phyloP scores from a whole-genome alignment of 352 stramenopile genomes.

The Phytophthora boehmeriae region DNA sequence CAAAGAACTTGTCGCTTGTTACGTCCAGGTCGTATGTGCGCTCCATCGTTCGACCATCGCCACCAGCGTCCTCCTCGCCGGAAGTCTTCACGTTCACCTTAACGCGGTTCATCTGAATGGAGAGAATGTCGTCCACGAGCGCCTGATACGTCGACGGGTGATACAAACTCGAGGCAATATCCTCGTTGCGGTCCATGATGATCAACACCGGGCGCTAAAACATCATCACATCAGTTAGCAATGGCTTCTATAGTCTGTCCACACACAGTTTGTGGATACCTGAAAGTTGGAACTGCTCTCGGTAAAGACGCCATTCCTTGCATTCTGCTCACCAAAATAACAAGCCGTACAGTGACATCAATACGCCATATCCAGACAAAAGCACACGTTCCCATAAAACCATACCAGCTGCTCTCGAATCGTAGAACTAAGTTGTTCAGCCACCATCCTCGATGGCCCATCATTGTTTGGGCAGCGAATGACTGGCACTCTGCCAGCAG shows the following conservation, averaged over 20 bases:
- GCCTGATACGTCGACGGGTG: slow-evolving; percentile 95
- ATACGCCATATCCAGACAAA: too few relatives aligned
- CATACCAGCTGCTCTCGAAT: slow-evolving; percentile 81
- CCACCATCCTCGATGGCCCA: slow-evolving; percentile 96
- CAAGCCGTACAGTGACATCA: too few relatives aligned
- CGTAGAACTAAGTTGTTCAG: slow-evolving; percentile 90
- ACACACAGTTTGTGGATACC: slow-evolving; percentile 28
- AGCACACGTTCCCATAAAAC: neutral
- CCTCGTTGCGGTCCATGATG: slow-evolving; percentile 97
- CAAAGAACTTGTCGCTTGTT: slow-evolving; percentile 84
- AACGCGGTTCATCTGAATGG: slow-evolving; percentile 96
- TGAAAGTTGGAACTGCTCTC: slow-evolving; percentile 71
- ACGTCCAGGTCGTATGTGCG: slow-evolving; percentile 85
- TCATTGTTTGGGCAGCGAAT: slow-evolving; percentile 95
- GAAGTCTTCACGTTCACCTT: slow-evolving; percentile 88
- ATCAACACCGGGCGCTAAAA: slow-evolving; percentile 93
- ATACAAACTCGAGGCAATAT: slow-evolving; percentile 95
- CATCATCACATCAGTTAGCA: slow-evolving; percentile 5
- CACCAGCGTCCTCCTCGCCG: slow-evolving; percentile 37
- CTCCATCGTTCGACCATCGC: slow-evolving; percentile 46
- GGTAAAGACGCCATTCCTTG: slow-evolving; percentile 70
- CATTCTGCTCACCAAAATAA: slow-evolving; percentile 35
- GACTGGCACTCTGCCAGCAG: slow-evolving; percentile 92
- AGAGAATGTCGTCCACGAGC: slow-evolving; percentile 96
- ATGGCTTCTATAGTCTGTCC: neutral